Base-by-base conservation (phyloP, 179 eudicot species). In the Beta macrorhiza region DNA sequence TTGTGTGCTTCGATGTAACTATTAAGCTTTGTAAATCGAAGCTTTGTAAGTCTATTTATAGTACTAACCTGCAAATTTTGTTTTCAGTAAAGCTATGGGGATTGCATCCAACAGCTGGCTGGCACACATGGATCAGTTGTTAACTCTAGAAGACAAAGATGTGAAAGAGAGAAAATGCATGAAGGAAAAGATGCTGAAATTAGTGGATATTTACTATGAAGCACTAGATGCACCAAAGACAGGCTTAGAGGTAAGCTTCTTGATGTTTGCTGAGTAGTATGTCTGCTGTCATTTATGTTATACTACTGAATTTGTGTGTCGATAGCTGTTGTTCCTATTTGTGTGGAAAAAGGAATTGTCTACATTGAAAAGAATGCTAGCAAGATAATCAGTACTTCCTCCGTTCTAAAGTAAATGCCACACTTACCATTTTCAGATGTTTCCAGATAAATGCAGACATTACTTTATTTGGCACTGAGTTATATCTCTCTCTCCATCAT, bases 51-150 rank as follows among this genome's bases (percentile, higher is more conserved):
- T 49, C 53, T 49, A 49, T 49, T 74, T 51, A 51, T 5, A 17
- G 61, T 62, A 14, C 74, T 65, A 14, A 52, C 47, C 1, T 45
- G 20, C 45, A 49, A 29, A 14, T 32, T 32, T 52, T 15, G 6
- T 69, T 77, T 63, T 11, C 84, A 77, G 84, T 67, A 61, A 14
- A 62, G 65, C 81, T 45, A 55, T 78, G 61, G 84, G 84, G 14
- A 53, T 82, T 49, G 84, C 84, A n/a, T 79, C 84, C 5, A 74
- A 71, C 53, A 77, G 81, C 81, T 82, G 84, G 84, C 17, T 82
- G 53, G 73, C 69, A 45, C 72, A 75, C 79, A 82, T 82, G 84
- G 84, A 82, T 62, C 55, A 75, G 62, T 37, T 82, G 53, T 70
- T 82, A 37, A 47, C 63, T 2, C 16, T 73, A 51, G 77, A 62